Base-by-base conservation (phyloP, 345 rosid genomes). In the Aethionema arabicum region DNA sequence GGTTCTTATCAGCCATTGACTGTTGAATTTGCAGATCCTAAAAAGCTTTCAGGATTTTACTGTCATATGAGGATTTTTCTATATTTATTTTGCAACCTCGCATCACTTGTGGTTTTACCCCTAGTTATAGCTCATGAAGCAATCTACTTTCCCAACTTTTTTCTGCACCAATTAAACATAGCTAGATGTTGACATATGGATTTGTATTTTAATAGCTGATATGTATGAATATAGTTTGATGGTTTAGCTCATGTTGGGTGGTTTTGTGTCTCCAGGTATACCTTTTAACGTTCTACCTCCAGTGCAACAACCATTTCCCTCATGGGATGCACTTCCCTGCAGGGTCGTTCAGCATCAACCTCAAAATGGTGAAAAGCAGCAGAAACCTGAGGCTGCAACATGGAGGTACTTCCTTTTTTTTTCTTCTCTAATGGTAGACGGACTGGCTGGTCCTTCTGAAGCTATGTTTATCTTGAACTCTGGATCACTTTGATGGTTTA, bases 221-320 rank as follows among this genome's bases (percentile, higher is more conserved):
- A 21, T 21, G 27, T 21, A 21, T 21, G 27, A 1, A 21, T 21
- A 21, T 21, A 21, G 27, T 1, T 1, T 21, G 27, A 2, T 5
- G 29, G 7, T 41, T 3, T 7, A 38, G 48, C 32, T 40, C n/a
- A 40, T 50, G n/a, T 9, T 15, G 11, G 40, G 8, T 49, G 8
- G 12, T n/a, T 49, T 0, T 0, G 35, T 61, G 51, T 53, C 53
- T 77, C 57, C 81, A 85, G 96, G 73, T 70, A 82, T 51, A n/a
- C 32, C 76, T 55, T 83, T 89, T 51, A 71, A 77, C 43, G 66
- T 72, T 66, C 59, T 87, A 63, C 77, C 76, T 72, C 72, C 75
- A 67, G 52, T 50, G 71, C 92, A 76, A 63, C 87, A 59, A 59
- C 61, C 76, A 68, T 65, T 71, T 76, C 51, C 79, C 32, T 74